Evolutionary conservation across 2,329 filamentous ascomycete species (phyloP), one percentile per base, ranked within the genome.

Genomic region (Neofusicoccum laricinum): DNA sequence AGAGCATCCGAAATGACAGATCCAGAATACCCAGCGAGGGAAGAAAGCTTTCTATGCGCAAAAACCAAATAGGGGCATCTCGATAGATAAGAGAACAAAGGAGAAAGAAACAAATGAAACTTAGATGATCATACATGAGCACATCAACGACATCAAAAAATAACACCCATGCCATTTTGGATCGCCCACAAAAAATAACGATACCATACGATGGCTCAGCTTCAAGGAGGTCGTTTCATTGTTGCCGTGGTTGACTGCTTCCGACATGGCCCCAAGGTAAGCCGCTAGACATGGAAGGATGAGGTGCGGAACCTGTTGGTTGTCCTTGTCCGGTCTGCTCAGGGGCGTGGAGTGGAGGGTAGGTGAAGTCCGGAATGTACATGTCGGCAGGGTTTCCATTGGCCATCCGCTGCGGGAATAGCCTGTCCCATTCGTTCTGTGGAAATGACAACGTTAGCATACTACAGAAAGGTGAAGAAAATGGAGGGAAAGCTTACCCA

Each of bases 391-490:
- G 70, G 0, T 68, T 66, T 8, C 67, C 69, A 53, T 46, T 46
- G 25, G 40, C 25, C 15, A 69, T 66, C 21, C 74, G 69, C 5
- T 71, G 69, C n/a, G 73, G 69, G 68, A 82, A 82, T 40, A 80
- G 75, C 64, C 75, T 73, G 62, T 82, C 79, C 72, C 79, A 81
- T 69, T 82, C 80, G 59, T 77, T 79, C 80, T 82, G 40, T 12
- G 15, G 11, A 38, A 25, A 19, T 1, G 11, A 1, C 19, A 30
- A 15, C 15, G 32, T 57, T 32, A 64, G 40, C n/a, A 19, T 2
- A 25, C 12, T 12, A 32, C 14, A 34, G 30, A 5, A 19, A 12
- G 3, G 12, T 7, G 15, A 10, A 2, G 15, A 41, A 19, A 30
- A 15, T 32, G 21, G 17, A 32, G 41, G 10, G 14, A 25, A 5